Evolutionary conservation across 176 grass and related monocot species (phyloP).

Genomic region (Paspalum vaginatum): DNA sequence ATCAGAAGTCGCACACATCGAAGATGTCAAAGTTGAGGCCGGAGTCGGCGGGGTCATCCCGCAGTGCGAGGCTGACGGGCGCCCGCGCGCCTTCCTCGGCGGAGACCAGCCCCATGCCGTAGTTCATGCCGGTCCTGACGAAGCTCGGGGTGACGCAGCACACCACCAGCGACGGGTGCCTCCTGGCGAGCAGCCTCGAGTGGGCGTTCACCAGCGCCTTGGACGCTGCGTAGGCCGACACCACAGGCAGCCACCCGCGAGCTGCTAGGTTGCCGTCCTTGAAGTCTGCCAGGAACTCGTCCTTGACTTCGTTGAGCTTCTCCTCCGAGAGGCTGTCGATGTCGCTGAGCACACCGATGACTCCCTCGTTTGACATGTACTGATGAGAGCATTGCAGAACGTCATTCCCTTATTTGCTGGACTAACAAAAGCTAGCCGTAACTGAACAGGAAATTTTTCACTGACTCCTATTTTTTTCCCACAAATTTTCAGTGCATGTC

Average conservation of each 20-base stretch:
- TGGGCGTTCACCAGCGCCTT: slow-evolving; percentile 52
- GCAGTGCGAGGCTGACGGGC: slow-evolving; percentile 41
- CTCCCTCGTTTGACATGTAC: slow-evolving; percentile 36
- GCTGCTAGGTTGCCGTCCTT: slow-evolving; percentile 46
- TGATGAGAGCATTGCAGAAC: neutral
- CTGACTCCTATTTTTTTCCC: too few species aligned
- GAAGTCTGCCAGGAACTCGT: slow-evolving; percentile 28
- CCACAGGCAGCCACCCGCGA: slow-evolving; percentile 32
- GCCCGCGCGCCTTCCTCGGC: slow-evolving; percentile 48
- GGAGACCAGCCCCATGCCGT: slow-evolving; percentile 36
- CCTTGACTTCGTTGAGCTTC: neutral
- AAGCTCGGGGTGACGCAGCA: slow-evolving; percentile 56
- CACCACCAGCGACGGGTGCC: slow-evolving; percentile 36
- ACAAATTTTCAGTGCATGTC: too few species aligned
- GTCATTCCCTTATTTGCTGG: neutral
- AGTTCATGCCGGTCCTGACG: slow-evolving; percentile 56
- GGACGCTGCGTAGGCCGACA: slow-evolving; percentile 53
- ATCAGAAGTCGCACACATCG: slow-evolving; percentile 24
- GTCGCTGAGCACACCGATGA: slow-evolving; percentile 28
- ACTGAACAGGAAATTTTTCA: too few species aligned
- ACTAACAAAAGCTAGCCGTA: too few species aligned
- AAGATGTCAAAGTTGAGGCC: slow-evolving; percentile 22
- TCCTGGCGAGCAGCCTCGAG: slow-evolving; percentile 56
- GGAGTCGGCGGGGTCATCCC: slow-evolving; percentile 22
- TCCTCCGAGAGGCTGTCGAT: slow-evolving; percentile 32